Base-by-base conservation (phyloP, 2,329 filamentous ascomycete species). In the Ophioceras dolichostomum region DNA sequence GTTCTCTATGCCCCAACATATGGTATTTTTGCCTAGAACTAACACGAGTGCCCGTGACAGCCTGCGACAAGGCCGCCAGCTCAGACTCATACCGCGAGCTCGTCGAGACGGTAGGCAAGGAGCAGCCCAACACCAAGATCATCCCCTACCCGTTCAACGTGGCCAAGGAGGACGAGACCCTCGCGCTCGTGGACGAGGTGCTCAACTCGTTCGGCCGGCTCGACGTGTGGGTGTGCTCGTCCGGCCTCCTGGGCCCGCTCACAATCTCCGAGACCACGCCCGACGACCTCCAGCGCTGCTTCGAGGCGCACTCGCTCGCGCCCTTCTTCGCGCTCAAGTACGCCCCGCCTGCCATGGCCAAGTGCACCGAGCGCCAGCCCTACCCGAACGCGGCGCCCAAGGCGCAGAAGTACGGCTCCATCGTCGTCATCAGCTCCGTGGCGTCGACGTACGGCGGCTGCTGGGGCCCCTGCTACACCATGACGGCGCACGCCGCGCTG, bases 281-380 rank as follows among this genome's bases (percentile, higher is more conserved):
- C 0, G 54, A 58, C 10, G 71, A 75, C 47, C 56, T 79, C 12
- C 63, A 67, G 48, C 66, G 64, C 33, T 69, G 68, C 42, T 76
- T 78, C 50, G 71, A 77, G 47, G 68, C 70, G 3, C 76, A 78
- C 47, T 64, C 64, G 28, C 65, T 78, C 54, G 70, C 72, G 6
- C 73, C 75, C 2, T 79, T 79, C 59, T 77, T 76, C 46, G 74
- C 73, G 2, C 60, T 79, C 43, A 79, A 79, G 50, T 77, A 78
- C 47, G 73, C 72, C 0, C 73, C 74, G 0, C 67, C 72, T 3
- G 75, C 76, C 2, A 79, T 79, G 75, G 63, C 58, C 14, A 79
- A 79, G 50, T 65, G 67, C 6, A 68, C 68, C 0, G 60, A 65
- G 1, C 68, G 54, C 42, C 54, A 69, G 43, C 63, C 67, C 31